Conservation (phyloP, 164 flowering plant species). For the Kingdonia uniflora region DNA sequence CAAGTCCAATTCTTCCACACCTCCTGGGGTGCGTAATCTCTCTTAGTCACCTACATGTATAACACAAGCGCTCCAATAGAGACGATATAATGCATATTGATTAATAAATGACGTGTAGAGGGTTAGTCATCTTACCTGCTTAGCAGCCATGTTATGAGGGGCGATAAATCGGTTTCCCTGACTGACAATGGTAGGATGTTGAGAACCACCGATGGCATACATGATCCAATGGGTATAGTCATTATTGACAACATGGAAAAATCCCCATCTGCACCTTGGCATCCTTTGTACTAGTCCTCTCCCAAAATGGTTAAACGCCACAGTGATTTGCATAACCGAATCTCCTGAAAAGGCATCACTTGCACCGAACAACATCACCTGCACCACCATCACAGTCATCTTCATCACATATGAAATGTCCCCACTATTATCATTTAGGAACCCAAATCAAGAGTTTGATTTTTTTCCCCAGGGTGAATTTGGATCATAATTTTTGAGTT, state of each 20-base stretch:
- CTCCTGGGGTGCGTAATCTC: conserved; percentile 33
- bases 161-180: conserved; percentile 77
- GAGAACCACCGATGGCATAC: conserved; percentile 88
- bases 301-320: conserved; percentile 74
- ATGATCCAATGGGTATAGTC: conserved; percentile 76
- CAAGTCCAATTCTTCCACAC: conserved; percentile 71
- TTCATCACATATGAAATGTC: too few species aligned
- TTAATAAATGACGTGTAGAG: not conserved
- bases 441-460: too few species aligned
- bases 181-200: conserved; percentile 61
- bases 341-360: conserved; percentile 34
- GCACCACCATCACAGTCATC: too few species aligned
- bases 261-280: conserved; percentile 73
- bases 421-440: too few species aligned
- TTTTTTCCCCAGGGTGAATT: too few species aligned
- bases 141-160: conserved; percentile 22
- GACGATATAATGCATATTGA: too few species aligned
- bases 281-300: conserved; percentile 56
- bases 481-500: too few species aligned
- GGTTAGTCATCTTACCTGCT: conserved; percentile 29
- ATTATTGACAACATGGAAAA: conserved; percentile 65
- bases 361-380: conserved; percentile 72
- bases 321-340: conserved; percentile 49
- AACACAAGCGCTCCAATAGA: too few species aligned
- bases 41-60: conserved; percentile 55